Evolutionary conservation across 768 basidiomycete species (phyloP).

Genomic region (Sarcodon sp.): DNA sequence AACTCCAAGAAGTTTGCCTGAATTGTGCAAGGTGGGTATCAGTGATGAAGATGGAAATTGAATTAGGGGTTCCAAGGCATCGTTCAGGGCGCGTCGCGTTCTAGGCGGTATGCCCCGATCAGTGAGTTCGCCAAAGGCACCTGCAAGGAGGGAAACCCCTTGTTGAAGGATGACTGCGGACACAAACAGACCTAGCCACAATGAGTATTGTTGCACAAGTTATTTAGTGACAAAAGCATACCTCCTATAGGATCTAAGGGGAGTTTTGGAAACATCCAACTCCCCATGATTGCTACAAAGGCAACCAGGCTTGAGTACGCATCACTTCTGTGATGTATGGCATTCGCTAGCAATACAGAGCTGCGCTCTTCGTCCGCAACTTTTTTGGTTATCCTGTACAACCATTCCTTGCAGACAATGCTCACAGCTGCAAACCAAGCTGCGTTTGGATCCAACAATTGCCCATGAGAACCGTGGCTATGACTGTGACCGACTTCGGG

Average conservation of each 20-base stretch:
- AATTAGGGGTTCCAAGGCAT: constrained; percentile 43
- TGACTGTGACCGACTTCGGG: constrained; percentile 13
- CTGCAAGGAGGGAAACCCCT: constrained; percentile 50
- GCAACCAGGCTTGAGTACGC: constrained; percentile 90
- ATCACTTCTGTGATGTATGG: constrained; percentile 95
- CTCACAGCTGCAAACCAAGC: constrained; percentile 89
- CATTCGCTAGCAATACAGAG: constrained; percentile 91
- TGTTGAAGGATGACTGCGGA: constrained; percentile 82
- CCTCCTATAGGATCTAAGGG: constrained; percentile 94
- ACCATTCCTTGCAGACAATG: constrained; percentile 81
- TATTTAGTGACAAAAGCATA: constrained; percentile 16
- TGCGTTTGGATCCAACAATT: constrained; percentile 77
- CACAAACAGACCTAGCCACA: constrained; percentile 61
- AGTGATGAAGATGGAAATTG: constrained; percentile 14
- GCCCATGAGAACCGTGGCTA: constrained; percentile 30
- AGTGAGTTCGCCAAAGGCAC: constrained; percentile 71
- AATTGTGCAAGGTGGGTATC: constrained; percentile 11
- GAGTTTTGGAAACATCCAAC: constrained; percentile 71
- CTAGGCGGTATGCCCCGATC: constrained; percentile 63
- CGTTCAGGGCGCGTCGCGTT: constrained; percentile 40
- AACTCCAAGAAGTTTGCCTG: constrained; percentile 23
- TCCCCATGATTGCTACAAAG: constrained; percentile 84
- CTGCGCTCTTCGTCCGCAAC: constrained; percentile 89
- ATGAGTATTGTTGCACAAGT: constrained; percentile 1
- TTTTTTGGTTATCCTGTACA: constrained; percentile 78